A percentile compares a stretch with the other conserved stretches of the same genome.
phyloP scores from a whole-genome alignment of 352 stramenopile genomes.

The Phytophthora pini region DNA sequence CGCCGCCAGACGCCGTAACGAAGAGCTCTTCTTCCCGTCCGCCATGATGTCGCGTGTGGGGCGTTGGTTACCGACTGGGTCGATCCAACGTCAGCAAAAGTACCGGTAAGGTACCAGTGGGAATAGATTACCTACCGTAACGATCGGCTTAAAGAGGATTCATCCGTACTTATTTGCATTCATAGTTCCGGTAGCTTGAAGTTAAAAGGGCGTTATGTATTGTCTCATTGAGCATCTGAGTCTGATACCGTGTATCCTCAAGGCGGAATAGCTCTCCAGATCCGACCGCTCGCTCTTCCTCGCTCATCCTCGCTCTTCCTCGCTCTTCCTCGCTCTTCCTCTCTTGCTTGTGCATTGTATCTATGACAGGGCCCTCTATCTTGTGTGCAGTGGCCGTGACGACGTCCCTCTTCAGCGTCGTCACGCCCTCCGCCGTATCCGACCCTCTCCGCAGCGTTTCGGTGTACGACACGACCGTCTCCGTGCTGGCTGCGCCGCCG shows the following conservation, averaged over 20 bases:
- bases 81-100: not conserved
- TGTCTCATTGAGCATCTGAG: too few relatives aligned
- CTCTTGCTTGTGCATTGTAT: not conserved
- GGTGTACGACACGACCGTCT: conserved; percentile 46
- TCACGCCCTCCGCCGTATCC: not conserved
- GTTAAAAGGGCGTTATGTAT: too few relatives aligned
- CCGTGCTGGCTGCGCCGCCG: conserved; percentile 5
- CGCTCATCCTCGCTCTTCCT: conserved; percentile 4
- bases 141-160: too few relatives aligned
- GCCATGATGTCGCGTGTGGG: conserved; percentile 12
- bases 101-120: too few relatives aligned
- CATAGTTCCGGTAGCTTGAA: too few relatives aligned
- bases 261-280: conserved; percentile 2
- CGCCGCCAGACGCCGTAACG: conserved; percentile 20
- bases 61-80: conserved; percentile 12
- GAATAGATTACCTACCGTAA: too few relatives aligned
- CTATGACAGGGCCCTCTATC: conserved; percentile 5
- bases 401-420: conserved; percentile 8
- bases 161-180: too few relatives aligned
- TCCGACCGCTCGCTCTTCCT: conserved; percentile 8
- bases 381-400: not conserved
- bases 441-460: conserved; percentile 6
- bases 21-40: not conserved
- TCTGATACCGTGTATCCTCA: not conserved
- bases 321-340: conserved; percentile 9